Conservation (phyloP, 106 monocot genomes). For the Allium cepa region DNA sequence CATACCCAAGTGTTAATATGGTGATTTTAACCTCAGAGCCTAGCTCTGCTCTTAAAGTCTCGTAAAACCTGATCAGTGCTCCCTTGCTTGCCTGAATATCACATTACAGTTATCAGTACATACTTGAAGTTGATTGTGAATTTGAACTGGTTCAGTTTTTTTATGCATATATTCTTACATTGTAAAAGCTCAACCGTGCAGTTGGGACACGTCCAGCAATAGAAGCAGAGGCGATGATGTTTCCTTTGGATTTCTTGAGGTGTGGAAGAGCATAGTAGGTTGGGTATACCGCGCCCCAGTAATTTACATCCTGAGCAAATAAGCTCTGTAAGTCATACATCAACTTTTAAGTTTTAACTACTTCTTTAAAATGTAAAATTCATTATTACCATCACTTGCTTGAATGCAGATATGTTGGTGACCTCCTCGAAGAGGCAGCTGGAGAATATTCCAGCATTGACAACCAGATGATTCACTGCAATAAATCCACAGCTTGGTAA, state of each 20-base stretch:
- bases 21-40: constrained; percentile 57
- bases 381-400: constrained; percentile 36
- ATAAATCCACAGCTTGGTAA: not conserved
- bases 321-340: not conserved
- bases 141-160: no score
- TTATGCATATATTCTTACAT: constrained; percentile 21
- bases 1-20: constrained; percentile 54
- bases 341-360: not conserved
- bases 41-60: constrained; percentile 62
- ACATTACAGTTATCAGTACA: no score
- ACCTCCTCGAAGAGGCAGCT: constrained; percentile 62
- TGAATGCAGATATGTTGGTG: constrained; percentile 62
- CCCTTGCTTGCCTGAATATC: constrained; percentile 71
- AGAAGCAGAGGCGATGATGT: constrained; percentile 56
- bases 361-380: not conserved
- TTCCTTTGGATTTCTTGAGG: constrained; percentile 56
- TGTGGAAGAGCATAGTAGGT: constrained; percentile 71
- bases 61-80: constrained; percentile 67
- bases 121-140: no score
- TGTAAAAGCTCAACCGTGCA: constrained; percentile 73
- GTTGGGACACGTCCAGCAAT: constrained; percentile 41
- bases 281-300: constrained; percentile 80
- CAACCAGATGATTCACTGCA: constrained; percentile 60
- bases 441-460: constrained; percentile 49
- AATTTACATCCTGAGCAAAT: constrained; percentile 59